phyloP scores from a whole-genome alignment of 2,329 filamentous ascomycete genomes.

The Coniochaeta sp. region DNA sequence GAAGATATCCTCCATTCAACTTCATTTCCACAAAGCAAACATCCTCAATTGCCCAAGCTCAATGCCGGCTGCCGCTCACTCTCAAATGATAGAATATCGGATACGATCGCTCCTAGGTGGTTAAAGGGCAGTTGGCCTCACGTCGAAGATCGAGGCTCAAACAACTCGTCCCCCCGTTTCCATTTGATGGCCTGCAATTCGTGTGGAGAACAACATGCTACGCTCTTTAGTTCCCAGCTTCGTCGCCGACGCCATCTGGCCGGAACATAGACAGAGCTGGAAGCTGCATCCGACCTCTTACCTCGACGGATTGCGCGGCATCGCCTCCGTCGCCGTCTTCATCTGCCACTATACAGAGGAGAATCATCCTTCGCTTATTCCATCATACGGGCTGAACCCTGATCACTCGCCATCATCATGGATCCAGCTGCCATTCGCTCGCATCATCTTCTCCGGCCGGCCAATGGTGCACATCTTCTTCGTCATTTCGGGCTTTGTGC shows the following conservation, averaged over 20 bases:
- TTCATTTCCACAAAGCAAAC: background rate
- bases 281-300: slow-evolving; percentile 34
- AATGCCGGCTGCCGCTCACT: background rate
- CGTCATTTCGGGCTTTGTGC: slow-evolving; percentile 41
- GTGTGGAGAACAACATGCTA: background rate
- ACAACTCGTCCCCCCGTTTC: background rate
- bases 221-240: slow-evolving; percentile 20
- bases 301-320: slow-evolving; percentile 41
- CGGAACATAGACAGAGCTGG: slow-evolving; percentile 18
- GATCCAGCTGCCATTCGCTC: slow-evolving; percentile 36
- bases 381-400: slow-evolving; percentile 29
- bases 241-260: slow-evolving; percentile 21
- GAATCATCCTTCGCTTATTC: slow-evolving; percentile 24
- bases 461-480: slow-evolving; percentile 46
- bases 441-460: slow-evolving; percentile 34
- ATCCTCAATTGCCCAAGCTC: background rate
- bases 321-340: slow-evolving; percentile 40
- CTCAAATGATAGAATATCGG: background rate
- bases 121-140: background rate
- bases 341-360: slow-evolving; percentile 38
- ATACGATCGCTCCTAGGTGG: background rate
- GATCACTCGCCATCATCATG: slow-evolving; percentile 19
- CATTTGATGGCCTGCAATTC: background rate
- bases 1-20: background rate
- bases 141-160: background rate